Conservation (phyloP, 2,329 filamentous ascomycete genomes). For the Paramyrothecium roridum region DNA sequence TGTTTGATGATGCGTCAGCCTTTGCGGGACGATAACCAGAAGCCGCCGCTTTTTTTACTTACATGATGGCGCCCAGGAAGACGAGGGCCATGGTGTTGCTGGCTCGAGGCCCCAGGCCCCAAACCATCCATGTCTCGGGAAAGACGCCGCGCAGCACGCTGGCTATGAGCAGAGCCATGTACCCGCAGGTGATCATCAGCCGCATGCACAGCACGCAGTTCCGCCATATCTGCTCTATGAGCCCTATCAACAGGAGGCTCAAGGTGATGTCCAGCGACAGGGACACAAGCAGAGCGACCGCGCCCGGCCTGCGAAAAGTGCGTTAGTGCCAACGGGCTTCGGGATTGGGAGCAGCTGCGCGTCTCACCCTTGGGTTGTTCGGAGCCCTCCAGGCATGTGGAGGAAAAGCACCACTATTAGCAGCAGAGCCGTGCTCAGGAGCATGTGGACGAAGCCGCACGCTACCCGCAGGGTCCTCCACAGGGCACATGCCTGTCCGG, state of each 20-base stretch:
- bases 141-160: conserved; percentile 33
- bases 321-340: neutral
- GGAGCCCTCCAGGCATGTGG: conserved; percentile 14
- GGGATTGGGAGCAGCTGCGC: neutral
- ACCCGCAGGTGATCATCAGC: conserved; percentile 23
- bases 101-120: conserved; percentile 24
- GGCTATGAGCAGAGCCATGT: conserved; percentile 31
- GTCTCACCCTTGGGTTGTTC: conserved; percentile 17
- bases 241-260: conserved; percentile 29
- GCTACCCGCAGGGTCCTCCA: conserved; percentile 21
- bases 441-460: conserved; percentile 25
- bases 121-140: conserved; percentile 30
- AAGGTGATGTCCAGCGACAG: conserved; percentile 29
- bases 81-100: conserved; percentile 28
- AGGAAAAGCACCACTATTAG: conserved; percentile 29
- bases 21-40: too few species aligned
- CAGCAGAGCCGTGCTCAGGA: conserved; percentile 25
- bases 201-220: conserved; percentile 27
- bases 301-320: conserved; percentile 4
- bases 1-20: neutral
- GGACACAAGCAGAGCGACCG: conserved; percentile 25
- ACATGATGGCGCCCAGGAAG: conserved; percentile 33
- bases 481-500: conserved; percentile 5
- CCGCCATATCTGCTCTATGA: conserved; percentile 24
- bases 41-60: conserved; percentile 8